Percentiles rank a stretch among this genome's conserved stretches.
Evolutionary conservation across 2,329 filamentous ascomycete species (phyloP).

Genomic region (Penicillium brevicompactum): DNA sequence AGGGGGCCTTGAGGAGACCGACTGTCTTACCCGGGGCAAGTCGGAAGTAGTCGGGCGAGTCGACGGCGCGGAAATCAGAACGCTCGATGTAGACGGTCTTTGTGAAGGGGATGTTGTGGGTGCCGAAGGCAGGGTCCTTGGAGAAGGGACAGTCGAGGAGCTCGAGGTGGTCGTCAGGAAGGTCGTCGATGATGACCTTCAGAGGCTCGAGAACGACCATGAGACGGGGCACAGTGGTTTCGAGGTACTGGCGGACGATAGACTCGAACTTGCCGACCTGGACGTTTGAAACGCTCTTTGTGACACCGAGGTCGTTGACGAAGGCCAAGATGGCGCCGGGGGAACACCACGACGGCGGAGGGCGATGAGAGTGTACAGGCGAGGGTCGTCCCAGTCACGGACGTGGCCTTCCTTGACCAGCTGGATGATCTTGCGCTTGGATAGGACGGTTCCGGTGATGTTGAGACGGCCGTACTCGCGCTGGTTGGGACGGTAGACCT

Average conservation of each 20-base stretch:
- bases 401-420: conserved; percentile 78
- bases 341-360: conserved; percentile 83
- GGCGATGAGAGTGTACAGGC: conserved; percentile 83
- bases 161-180: conserved; percentile 66
- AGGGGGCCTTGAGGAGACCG: conserved; percentile 70
- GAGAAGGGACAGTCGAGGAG: conserved; percentile 74
- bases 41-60: conserved; percentile 74
- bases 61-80: conserved; percentile 73
- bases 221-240: conserved; percentile 81
- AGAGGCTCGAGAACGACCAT: conserved; percentile 89
- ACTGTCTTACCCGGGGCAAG: conserved; percentile 74
- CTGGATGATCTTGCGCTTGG: conserved; percentile 80
- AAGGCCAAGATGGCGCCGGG: conserved; percentile 88
- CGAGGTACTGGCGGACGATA: conserved; percentile 80
- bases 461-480: conserved; percentile 80
- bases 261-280: conserved; percentile 83
- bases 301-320: conserved; percentile 88
- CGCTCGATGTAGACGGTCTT: conserved; percentile 83
- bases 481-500: conserved; percentile 91
- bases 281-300: conserved; percentile 77
- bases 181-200: conserved; percentile 77
- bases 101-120: conserved; percentile 66
- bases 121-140: conserved; percentile 65
- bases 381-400: conserved; percentile 86
- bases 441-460: conserved; percentile 80